Evolutionary conservation across 768 basidiomycete genomes (phyloP).

Genomic region (Leucocoprinus leucothites): DNA sequence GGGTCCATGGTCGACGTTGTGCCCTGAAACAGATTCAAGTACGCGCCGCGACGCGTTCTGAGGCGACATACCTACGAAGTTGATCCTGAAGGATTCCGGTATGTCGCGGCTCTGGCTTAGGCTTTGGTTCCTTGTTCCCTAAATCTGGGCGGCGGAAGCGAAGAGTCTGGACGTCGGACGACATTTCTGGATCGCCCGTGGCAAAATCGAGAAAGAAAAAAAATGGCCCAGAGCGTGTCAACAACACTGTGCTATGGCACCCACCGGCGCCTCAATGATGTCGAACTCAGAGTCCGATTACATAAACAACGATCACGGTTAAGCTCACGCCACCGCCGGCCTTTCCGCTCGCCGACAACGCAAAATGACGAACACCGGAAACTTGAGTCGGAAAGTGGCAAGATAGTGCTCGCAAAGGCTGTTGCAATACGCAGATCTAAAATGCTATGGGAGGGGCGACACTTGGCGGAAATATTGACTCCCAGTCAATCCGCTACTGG

Average conservation of each 20-base stretch:
- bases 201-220: not conserved
- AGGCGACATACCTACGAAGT: conserved; percentile 54
- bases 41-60: not conserved
- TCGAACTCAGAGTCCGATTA: too few relatives aligned
- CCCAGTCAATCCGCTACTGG: conserved; percentile 8
- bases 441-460: not conserved
- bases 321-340: not conserved
- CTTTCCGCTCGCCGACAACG: not conserved
- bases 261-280: too few relatives aligned
- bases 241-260: too few relatives aligned
- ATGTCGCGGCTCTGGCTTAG: conserved; percentile 26
- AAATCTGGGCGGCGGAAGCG: conserved; percentile 50
- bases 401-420: not conserved
- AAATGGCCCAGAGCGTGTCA: too few relatives aligned
- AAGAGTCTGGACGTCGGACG: conserved; percentile 39
- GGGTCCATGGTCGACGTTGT: conserved; percentile 79
- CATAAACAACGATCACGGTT: conserved; percentile 4
- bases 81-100: conserved; percentile 72
- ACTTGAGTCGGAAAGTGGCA: not conserved
- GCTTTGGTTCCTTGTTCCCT: conserved; percentile 18
- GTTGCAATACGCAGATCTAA: not conserved
- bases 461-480: not conserved
- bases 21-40: conserved; percentile 37
- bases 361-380: too few relatives aligned
- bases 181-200: conserved; percentile 20